Percentiles rank a stretch among this genome's conserved stretches.
Conservation (phyloP, 2,329 filamentous ascomycete genomes). For the Alternaria sp. region DNA sequence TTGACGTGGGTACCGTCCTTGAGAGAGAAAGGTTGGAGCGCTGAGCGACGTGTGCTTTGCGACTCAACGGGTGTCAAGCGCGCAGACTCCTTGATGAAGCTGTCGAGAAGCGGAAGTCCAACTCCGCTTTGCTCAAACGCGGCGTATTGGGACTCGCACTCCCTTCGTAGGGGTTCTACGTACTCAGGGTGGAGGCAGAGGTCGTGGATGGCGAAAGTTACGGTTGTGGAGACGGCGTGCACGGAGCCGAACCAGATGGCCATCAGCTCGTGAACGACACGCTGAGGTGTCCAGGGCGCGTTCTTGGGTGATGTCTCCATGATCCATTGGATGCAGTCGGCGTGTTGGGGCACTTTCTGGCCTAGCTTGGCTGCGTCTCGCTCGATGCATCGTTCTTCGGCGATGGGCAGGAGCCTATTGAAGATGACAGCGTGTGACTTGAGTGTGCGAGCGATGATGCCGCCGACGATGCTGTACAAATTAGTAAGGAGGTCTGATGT, state of each 20-base stretch:
- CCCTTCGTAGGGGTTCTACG: constrained; percentile 19
- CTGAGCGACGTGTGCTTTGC: constrained; percentile 21
- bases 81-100: constrained; percentile 29
- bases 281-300: constrained; percentile 33
- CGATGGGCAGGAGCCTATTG: constrained; percentile 20
- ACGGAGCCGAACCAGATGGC: constrained; percentile 47
- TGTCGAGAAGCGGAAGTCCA: constrained; percentile 28
- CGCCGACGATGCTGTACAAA: constrained; percentile 6
- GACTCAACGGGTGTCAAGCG: constrained; percentile 26
- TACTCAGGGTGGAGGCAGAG: constrained; percentile 26
- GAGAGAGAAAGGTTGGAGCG: constrained; percentile 20
- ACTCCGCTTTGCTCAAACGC: constrained; percentile 17
- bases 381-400: constrained; percentile 19
- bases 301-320: constrained; percentile 37
- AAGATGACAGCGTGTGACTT: constrained; percentile 21
- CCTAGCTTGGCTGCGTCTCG: constrained; percentile 15
- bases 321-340: constrained; percentile 45
- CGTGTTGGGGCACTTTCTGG: constrained; percentile 15
- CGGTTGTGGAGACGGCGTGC: constrained; percentile 29
- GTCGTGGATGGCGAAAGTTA: constrained; percentile 24
- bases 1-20: constrained; percentile 22
- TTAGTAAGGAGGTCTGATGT: background rate
- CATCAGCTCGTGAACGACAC: constrained; percentile 40
- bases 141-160: constrained; percentile 19
- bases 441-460: constrained; percentile 17